Evolutionary conservation across 2,329 filamentous ascomycete species (phyloP), one percentile per base, ranked within the genome.

Genomic region (Aaosphaeria arxii): DNA sequence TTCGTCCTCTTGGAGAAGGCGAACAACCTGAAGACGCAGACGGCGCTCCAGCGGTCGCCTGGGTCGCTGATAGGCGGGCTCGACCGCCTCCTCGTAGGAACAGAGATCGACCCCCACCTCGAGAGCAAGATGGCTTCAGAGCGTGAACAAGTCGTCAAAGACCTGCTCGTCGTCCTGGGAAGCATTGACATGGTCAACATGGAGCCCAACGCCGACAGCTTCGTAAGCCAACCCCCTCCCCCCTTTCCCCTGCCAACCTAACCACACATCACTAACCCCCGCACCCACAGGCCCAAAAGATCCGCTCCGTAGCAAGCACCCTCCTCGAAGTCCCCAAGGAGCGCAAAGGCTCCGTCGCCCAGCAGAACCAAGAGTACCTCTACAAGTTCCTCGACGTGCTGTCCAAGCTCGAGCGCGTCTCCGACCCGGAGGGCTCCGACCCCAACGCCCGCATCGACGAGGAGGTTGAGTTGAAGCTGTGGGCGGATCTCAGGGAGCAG

Each of bases 171-270:
- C 3, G 85, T 95, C 3, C 74, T 95, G 5, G 81, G 82, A 29
- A 88, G 83, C 47, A 89, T 95, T 57, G 88, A 87, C 42, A 88
- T 92, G 74, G 83, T 89, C 50, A 91, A 91, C 68, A 87, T 95
- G 78, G 90, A 95, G 67, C 82, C 82, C 7, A 86, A 84, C 53
- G 83, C 81, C 28, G 80, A 80, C 55, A 83, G 79, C 49, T 82
- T 86, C 59, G 82, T 85, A 77, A 72, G 79, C 76, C 47, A 53
- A 29, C 40, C 47, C 9, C 44, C 45, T 36, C 39, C 24, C 7
- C 38, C 9, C 7, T n/a, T 42, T 40, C 30, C 42, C 11, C 32
- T 9, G 28, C 32, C n/a, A 2, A 30, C n/a, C 5, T 31, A 9
- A 40, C 44, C 45, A 38, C 13, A 44, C 9, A 9, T 31, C 17